Base-by-base conservation (phyloP, 352 stramenopile species). In the Phytophthora brassicae region DNA sequence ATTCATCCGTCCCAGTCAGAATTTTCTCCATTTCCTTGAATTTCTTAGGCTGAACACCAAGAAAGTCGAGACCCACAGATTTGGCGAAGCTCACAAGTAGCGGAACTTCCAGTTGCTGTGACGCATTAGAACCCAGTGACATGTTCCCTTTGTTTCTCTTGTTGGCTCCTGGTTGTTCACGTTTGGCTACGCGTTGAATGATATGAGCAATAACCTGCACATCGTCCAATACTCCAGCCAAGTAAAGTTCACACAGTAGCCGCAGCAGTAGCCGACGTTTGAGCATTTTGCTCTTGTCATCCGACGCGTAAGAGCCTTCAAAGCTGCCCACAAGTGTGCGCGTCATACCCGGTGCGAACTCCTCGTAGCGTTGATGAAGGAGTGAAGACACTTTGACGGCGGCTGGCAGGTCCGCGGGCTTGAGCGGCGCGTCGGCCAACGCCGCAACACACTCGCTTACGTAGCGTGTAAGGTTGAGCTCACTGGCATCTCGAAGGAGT, bases 31-130 rank as follows among this genome's bases (percentile, higher is more conserved):
- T 52, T 24, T 90, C 72, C 56, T 89, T 88, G 60, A 79, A 79
- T 62, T 86, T 88, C 45, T 81, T 82, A 13, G 81, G 75, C 6
- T 80, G 70, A 8, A 90, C 73, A 13, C 86, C 84, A 12, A 95
- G 68, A 64, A 95, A 94, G 48, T 98, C 96, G 50, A 92, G 77
- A 12, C 94, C 94, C 2, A 90, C 92, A 1, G 86, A 77, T 67
- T 98, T 98, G 47, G 91, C 92, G 79, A 98, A 98, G 49, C 87
- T 96, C 58, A 98, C 90, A 13, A 98, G 81, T 42, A 98, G 72
- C 64, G 92, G 90, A 13, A 97, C 91, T 83, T 99, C 95, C 8
- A 94, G 64, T 64, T 91, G 86, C 55, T 87, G 80, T 2, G 76
- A 70, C 8, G 20, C 19, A 22, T 13, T 42, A 14, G 66, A 57